These are phyloP conservation scores for Rosa lucieae DNA, from an alignment of 306 rosid genomes.

Conservation along the genomic window DNA sequence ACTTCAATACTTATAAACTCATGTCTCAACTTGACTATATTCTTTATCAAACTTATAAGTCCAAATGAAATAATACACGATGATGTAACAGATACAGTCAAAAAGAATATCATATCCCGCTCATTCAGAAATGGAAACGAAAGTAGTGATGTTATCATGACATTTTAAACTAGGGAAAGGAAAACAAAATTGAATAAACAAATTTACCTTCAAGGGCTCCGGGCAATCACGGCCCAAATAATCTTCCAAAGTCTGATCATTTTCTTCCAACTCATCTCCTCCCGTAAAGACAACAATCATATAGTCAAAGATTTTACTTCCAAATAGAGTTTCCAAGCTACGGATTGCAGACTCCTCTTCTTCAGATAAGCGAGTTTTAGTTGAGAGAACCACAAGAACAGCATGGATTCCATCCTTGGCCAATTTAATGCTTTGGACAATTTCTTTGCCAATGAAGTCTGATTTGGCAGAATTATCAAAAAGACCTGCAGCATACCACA, in stretches of 20 bases:
- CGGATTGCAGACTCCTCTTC: constrained; percentile 70
- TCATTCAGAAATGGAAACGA: neutral
- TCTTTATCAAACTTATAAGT: neutral
- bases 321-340: constrained; percentile 74
- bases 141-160: neutral
- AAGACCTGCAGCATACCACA: constrained; percentile 51
- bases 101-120: neutral
- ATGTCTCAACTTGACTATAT: neutral
- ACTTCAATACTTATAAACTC: no score
- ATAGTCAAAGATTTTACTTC: constrained; percentile 67
- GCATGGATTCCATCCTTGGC: constrained; percentile 98
- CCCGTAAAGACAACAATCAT: constrained; percentile 80
- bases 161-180: neutral
- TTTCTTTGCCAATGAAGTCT: constrained; percentile 76
- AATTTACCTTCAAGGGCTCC: constrained; percentile 58
- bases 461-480: constrained; percentile 62
- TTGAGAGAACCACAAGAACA: constrained; percentile 66
- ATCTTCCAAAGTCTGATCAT: constrained; percentile 59
- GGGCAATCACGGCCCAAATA: constrained; percentile 73
- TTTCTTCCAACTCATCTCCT: constrained; percentile 82
- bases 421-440: constrained; percentile 72
- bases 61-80: neutral
- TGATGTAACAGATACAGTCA: neutral
- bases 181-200: no score
- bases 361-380: constrained; percentile 63